Base-by-base conservation (phyloP, 306 rosid species). In the Acacia acuminata region DNA sequence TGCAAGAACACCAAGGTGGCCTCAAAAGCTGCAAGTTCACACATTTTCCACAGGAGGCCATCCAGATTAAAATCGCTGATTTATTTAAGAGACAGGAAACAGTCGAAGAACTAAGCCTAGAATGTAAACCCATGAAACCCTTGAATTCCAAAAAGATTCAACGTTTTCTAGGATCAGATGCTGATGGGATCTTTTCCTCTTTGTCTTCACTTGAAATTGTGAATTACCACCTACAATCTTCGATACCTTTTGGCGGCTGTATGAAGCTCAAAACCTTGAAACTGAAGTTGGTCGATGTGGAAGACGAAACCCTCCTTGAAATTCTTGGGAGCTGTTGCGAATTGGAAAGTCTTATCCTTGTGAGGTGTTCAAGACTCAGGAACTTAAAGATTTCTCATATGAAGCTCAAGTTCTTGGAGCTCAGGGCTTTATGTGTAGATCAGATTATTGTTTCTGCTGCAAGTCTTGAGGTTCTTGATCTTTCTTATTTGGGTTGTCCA, bases 121-220 rank as follows among this genome's bases (percentile, higher is more conserved):
- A 76, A 71, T 76, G 82, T 51, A 24, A 9, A 5, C n/a, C 8
- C 15, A 27, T 27, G 27, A 27, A 27, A 27, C 27, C 27, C 27
- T 0, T 27, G 27, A 27, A 0, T 27, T 27, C 27, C 27, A 27
- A 1, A 27, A 15, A 6, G 19, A 10, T 3, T 2, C 38, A 19
- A 4, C 17, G 3, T 3, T 24, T 44, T 13, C 1, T 13, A 0
- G 53, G n/a, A 10, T 2, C 17, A 2, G 4, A 7, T 30, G 5
- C 1, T 32, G 0, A 44, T 43, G 24, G 11, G 34, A 36, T 34
- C 4, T 85, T 85, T 66, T 72, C 83, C 2, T 77, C 61, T n/a
- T 50, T 81, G 3, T 22, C 27, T 64, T 81, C 67, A 3, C 76
- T 80, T 1, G 82, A 84, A 44, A 22, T 84, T 58, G 60, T 72